Evolutionary conservation across 176 grass and related monocot genomes (phyloP), one percentile per base, ranked within the genome.

Genomic region (Oryza punctata): DNA sequence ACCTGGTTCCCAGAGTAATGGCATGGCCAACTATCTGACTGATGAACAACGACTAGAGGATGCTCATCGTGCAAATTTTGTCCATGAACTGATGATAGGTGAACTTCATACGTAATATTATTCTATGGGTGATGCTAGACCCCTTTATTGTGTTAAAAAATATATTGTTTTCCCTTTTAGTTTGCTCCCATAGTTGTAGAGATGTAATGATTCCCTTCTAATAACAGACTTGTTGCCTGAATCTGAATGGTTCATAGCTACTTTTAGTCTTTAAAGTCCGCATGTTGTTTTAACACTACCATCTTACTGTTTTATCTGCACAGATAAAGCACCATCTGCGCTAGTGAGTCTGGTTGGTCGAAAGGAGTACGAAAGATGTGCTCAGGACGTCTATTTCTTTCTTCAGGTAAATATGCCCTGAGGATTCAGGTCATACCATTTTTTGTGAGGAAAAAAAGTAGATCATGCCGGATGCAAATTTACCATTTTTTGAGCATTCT

Each of bases 361-460:
- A 74, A 99, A 94, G 85, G 97, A 99, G 82, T 99, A 99, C 15
- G 93, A 99, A 83, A 91, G 81, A 35, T 94, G 93, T 89, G 97
- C 91, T 69, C 85, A 92, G 69, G 97, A 99, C 84, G 79, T 99
- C 61, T 99, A 94, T 85, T 96, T 94, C 81, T 99, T 99, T 91
- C 91, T 99, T 76, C 97, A 99, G 97, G 97, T 94, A 91, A 88
- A 13, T 45, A 70, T 73, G 79, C 41, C 29, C 63, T 54, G 45
- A 68, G 63, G 49, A 33, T 61, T 75, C 69, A 75, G 13, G 35
- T 44, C 33, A 73, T 82, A 23, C 4, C 5, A 0, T 18, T 52
- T 52, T 18, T 19, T 52, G 3, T 0, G 15, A 5, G 15, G 15
- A 18, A 52, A 52, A 52, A 52, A 18, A 6, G 49, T 18, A 69